phyloP scores from a whole-genome alignment of 1,139 yeast species.

The Debaryomyces fabryi region DNA sequence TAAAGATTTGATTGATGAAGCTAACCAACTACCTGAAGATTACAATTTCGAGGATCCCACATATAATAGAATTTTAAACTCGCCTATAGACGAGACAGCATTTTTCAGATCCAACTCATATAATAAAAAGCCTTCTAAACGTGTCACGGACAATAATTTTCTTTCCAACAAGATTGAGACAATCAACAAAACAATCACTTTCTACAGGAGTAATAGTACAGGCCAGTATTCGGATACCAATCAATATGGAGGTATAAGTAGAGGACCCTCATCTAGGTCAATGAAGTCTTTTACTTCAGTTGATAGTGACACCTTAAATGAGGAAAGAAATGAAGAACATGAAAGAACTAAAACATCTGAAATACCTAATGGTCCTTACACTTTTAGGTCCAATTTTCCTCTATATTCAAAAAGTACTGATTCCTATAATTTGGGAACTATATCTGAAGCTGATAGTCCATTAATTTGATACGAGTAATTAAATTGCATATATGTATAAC shows the following conservation, averaged over 20 bases:
- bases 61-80: background rate
- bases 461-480: background rate
- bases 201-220: conserved; percentile 33
- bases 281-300: conserved; percentile 30
- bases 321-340: conserved; percentile 11
- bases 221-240: conserved; percentile 14
- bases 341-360: conserved; percentile 3
- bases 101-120: conserved; percentile 39
- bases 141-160: conserved; percentile 25
- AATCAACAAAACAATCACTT: conserved; percentile 57
- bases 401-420: conserved; percentile 12
- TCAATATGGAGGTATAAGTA: conserved; percentile 26
- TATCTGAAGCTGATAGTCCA: conserved; percentile 20
- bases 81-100: conserved; percentile 7
- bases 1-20: conserved; percentile 52
- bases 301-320: conserved; percentile 20
- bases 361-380: conserved; percentile 6
- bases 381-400: conserved; percentile 7
- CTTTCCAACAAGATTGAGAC: conserved; percentile 52
- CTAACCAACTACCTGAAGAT: conserved; percentile 62
- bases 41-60: conserved; percentile 51
- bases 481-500: background rate
- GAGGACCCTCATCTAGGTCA: conserved; percentile 34
- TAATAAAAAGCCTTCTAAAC: conserved; percentile 39
- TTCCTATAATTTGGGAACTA: conserved; percentile 17